These are phyloP conservation scores for Daldinia vernicosa DNA, from an alignment of 495 filamentous ascomycete species.

Conservation along the genomic window DNA sequence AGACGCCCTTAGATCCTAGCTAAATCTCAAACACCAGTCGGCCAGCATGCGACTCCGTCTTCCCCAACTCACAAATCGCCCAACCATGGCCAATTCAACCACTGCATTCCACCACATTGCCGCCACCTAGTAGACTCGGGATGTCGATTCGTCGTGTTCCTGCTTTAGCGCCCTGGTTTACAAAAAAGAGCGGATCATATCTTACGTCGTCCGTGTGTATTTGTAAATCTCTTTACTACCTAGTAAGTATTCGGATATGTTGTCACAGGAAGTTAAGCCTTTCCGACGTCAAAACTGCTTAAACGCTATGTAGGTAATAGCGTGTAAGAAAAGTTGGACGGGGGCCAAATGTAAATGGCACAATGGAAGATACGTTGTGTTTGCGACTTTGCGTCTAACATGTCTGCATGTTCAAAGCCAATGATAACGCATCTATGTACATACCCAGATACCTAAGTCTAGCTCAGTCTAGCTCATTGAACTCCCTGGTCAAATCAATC, in stretches of 20 bases:
- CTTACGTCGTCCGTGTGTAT: neutral
- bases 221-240: neutral
- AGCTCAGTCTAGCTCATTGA: constrained; percentile 30
- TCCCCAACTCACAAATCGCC: constrained; percentile 34
- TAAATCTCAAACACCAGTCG: constrained; percentile 41
- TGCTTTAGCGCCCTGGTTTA: constrained; percentile 38
- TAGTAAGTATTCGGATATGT: neutral
- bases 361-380: constrained; percentile 1
- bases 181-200: constrained; percentile 21
- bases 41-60: constrained; percentile 40
- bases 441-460: no score
- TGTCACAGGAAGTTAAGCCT: neutral
- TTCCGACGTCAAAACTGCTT: neutral
- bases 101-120: constrained; percentile 40
- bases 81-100: constrained; percentile 34
- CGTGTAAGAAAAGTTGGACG: constrained; percentile 4
- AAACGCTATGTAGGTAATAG: neutral
- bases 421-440: neutral
- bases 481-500: constrained; percentile 29
- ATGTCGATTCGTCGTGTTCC: constrained; percentile 36
- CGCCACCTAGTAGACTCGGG: constrained; percentile 23
- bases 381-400: constrained; percentile 2
- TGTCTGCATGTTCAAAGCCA: neutral
- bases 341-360: constrained; percentile 9
- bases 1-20: constrained; percentile 30